Evolutionary conservation across 805 yeast species (phyloP), one percentile per base, ranked within the genome.

Genomic region (Yarrowia phangngaensis): DNA sequence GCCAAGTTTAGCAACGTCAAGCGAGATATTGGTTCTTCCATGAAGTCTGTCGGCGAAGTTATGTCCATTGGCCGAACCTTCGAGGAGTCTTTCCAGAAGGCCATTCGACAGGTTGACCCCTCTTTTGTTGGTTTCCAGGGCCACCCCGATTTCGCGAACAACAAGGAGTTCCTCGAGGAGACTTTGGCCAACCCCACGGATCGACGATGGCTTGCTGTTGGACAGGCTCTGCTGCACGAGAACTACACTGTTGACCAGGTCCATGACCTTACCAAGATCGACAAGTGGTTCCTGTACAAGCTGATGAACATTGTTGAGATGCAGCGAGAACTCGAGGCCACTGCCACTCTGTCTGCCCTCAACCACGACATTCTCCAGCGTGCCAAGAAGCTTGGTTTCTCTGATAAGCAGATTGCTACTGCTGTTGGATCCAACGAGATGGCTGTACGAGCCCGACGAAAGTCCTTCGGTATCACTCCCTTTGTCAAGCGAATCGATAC

Each of bases 11-110:
- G 84, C 66, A 95, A 87, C 63, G 98, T 90, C 55, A 84, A 86
- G 66, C 79, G 95, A 67, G 87, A 83, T 54, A 84, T 90, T 63
- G 95, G 96, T 38, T 85, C 95, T 8, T 80, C 97, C 33, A 90
- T 90, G 98, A 90, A 90, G 69, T 89, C 97, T 52, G 98, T 90
- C 50, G 98, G 98, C 67, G 98, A 90, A 70, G 98, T 90, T 52
- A 90, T 90, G 98, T 94, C 96, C 35, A 92, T 90, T 63, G 98
- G 98, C 63, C 82, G 98, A 71, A 90, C 81, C 56, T 90, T 90
- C 64, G 98, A 90, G 72, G 98, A 90, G 71, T 84, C 96, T 26
- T 82, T 90, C 75, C 97, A 92, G 73, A 90, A 90, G 74, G 97
- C 97, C 33, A 80, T 90, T 56, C 82, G 98, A 71, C 95, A 89